phyloP scores from a whole-genome alignment of 2,329 filamentous ascomycete genomes.

The Stagonosporopsis rhizophila region DNA sequence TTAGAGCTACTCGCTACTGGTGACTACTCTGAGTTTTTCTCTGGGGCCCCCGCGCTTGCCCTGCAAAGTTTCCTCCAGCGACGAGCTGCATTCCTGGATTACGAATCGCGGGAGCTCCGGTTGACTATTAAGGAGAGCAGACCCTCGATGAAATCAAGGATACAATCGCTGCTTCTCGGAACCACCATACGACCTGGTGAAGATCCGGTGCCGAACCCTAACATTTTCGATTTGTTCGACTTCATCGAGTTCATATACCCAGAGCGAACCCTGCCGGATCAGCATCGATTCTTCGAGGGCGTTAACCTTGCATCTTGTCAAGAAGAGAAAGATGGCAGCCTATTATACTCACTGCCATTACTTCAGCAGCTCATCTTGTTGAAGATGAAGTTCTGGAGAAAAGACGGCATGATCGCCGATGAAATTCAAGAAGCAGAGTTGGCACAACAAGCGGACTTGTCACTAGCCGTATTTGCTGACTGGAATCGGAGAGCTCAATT shows the following conservation, averaged over 20 bases:
- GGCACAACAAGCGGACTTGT: conserved; percentile 58
- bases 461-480: conserved; percentile 68
- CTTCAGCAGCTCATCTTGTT: conserved; percentile 77
- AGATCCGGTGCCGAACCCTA: conserved; percentile 71
- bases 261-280: conserved; percentile 56
- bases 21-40: conserved; percentile 67
- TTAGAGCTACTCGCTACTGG: conserved; percentile 31
- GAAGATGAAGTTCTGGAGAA: conserved; percentile 68
- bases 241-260: conserved; percentile 74
- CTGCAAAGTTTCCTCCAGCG: conserved; percentile 80
- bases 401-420: conserved; percentile 47
- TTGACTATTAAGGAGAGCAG: conserved; percentile 74
- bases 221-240: conserved; percentile 91
- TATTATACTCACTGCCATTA: conserved; percentile 72
- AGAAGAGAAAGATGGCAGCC: conserved; percentile 63
- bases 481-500: conserved; percentile 70
- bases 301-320: conserved; percentile 71
- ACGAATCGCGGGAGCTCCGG: conserved; percentile 84
- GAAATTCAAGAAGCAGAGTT: conserved; percentile 43
- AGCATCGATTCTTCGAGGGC: conserved; percentile 67
- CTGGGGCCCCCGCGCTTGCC: conserved; percentile 70
- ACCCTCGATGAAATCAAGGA: conserved; percentile 58
- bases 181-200: conserved; percentile 72
- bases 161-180: conserved; percentile 74
- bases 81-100: conserved; percentile 81